Conservation (phyloP, 179 eudicot species). For the Gypsophila paniculata region DNA sequence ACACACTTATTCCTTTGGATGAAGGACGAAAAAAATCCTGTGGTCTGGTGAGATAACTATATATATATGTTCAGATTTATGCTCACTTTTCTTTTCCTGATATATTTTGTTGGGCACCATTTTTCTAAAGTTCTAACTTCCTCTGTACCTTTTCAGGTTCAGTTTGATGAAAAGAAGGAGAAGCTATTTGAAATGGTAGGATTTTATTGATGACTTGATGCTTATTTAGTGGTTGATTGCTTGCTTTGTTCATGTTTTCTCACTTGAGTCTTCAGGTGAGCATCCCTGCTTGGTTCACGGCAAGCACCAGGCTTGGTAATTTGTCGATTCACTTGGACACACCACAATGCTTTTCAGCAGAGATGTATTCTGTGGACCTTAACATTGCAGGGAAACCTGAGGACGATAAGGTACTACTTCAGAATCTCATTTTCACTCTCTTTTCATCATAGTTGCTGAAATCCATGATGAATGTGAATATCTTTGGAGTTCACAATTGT, state of each 20-base stretch:
- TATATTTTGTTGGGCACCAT: constrained; percentile 16
- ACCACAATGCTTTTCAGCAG: constrained; percentile 99
- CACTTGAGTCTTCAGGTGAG: constrained; percentile 60
- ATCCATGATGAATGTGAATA: neutral
- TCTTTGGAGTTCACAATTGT: neutral
- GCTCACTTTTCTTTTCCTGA: neutral
- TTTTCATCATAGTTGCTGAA: neutral
- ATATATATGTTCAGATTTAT: neutral
- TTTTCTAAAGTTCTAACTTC: constrained; percentile 16
- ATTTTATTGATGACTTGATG: neutral
- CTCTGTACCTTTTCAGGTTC: constrained; percentile 47
- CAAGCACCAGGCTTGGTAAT: constrained; percentile 89
- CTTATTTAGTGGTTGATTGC: neutral
- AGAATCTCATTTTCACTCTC: neutral
- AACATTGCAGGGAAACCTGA: constrained; percentile 75
- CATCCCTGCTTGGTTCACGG: constrained; percentile 94
- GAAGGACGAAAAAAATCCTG: neutral
- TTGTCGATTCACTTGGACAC: constrained; percentile 92
- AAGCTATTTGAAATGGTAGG: constrained; percentile 94
- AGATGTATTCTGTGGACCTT: constrained; percentile 96
- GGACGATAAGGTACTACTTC: constrained; percentile 77
- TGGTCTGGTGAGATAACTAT: neutral
- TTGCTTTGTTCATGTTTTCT: constrained; percentile 14
- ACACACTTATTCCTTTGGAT: neutral
- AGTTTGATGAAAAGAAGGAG: constrained; percentile 86